Conservation (phyloP, 1,139 yeast genomes). For the Pichia sp. region DNA sequence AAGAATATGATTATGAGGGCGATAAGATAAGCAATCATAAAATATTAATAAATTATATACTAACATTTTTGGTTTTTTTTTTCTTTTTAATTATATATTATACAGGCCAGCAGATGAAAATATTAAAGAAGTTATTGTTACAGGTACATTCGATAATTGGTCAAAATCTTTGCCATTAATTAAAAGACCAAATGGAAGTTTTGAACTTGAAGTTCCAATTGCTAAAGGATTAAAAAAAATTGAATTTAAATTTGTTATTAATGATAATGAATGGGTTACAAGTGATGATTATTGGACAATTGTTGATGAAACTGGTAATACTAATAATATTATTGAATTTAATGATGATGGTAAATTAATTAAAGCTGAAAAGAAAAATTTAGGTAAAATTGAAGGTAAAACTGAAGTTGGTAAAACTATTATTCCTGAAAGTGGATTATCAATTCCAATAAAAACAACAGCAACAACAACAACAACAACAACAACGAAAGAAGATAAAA, state of each 20-base stretch:
- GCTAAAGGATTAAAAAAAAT: slow-evolving; percentile 33
- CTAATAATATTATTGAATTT: slow-evolving; percentile 51
- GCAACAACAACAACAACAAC: slow-evolving; percentile 6
- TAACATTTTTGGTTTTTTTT: background rate
- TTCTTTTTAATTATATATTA: no score
- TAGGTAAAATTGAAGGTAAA: slow-evolving; percentile 4
- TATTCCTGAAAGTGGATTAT: slow-evolving; percentile 50
- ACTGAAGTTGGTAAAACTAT: slow-evolving; percentile 28
- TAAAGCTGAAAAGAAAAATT: slow-evolving; percentile 17
- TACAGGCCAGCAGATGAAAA: slow-evolving; percentile 12
- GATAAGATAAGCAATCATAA: background rate
- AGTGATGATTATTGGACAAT: slow-evolving; percentile 40
- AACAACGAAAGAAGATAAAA: slow-evolving; percentile 4
- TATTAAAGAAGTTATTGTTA: slow-evolving; percentile 63
- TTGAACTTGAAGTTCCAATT: slow-evolving; percentile 53
- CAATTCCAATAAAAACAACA: background rate
- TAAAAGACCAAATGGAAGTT: slow-evolving; percentile 54
- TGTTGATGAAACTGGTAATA: slow-evolving; percentile 48
- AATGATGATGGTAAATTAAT: slow-evolving; percentile 23
- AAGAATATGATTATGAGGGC: background rate
- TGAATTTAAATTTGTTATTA: slow-evolving; percentile 66
- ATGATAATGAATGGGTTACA: slow-evolving; percentile 57
- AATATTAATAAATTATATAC: background rate
- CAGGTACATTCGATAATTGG: slow-evolving; percentile 80
- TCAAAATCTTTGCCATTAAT: slow-evolving; percentile 50